A percentile compares a stretch with the other conserved stretches of the same genome.
phyloP scores from a whole-genome alignment of 164 flowering plant species.

The Dillenia suffruticosa region DNA sequence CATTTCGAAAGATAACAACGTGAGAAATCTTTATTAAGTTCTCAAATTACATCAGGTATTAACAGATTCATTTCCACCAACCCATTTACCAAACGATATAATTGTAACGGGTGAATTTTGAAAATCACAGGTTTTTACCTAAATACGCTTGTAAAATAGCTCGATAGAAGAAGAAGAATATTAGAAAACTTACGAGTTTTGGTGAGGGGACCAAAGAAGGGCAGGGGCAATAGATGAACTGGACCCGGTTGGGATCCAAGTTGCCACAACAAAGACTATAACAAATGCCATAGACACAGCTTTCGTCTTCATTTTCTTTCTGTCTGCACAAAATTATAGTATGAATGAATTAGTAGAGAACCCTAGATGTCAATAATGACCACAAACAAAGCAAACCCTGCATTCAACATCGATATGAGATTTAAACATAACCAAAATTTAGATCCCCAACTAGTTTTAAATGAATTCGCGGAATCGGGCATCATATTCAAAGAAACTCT shows the following conservation, averaged over 20 bases:
- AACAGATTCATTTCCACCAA: not conserved
- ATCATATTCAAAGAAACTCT: too few species aligned
- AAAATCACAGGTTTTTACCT: too few species aligned
- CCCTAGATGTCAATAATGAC: too few species aligned
- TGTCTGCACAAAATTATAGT: too few species aligned
- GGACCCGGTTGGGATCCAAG: constrained; percentile 17
- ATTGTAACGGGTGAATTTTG: not conserved
- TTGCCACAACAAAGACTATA: constrained; percentile 15
- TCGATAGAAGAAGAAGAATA: not conserved
- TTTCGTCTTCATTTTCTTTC: constrained; percentile 8
- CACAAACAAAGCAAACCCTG: too few species aligned
- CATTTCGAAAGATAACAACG: not conserved
- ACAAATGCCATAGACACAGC: constrained; percentile 2
- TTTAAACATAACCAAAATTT: too few species aligned
- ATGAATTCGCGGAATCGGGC: too few species aligned
- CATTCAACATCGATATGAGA: too few species aligned
- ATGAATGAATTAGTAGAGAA: too few species aligned
- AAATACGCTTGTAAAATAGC: too few species aligned
- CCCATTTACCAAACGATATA: too few species aligned
- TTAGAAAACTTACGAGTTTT: constrained; percentile 22
- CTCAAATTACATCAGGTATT: not conserved
- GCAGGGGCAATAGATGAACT: constrained; percentile 48
- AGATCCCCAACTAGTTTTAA: too few species aligned
- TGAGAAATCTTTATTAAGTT: not conserved
- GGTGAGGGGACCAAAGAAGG: constrained; percentile 59